These are phyloP conservation scores for Puccinia triticina DNA, from an alignment of 1,284 basidiomycete genomes.

Conservation along the genomic window DNA sequence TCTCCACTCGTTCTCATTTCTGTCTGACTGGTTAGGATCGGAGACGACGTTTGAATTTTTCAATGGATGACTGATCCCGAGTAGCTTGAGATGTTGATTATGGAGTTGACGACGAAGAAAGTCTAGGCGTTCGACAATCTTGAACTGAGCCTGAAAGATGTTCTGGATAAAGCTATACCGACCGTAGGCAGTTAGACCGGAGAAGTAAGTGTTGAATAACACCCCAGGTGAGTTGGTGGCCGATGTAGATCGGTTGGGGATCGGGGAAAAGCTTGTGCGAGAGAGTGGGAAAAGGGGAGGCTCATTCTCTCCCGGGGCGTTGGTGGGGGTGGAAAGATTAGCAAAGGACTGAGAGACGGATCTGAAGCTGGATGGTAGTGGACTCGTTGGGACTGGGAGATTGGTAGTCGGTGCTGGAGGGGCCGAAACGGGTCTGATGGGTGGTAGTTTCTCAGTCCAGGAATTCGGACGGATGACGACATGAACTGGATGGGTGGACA, in stretches of 20 bases:
- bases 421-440: constrained; percentile 36
- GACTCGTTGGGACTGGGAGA: not conserved
- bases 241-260: not conserved
- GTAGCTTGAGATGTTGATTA: constrained; percentile 33
- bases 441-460: constrained; percentile 44
- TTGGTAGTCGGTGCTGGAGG: constrained; percentile 28
- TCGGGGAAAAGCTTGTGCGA: not conserved
- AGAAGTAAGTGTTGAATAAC: constrained; percentile 35
- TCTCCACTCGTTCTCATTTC: constrained; percentile 41
- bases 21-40: not conserved
- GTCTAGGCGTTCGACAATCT: constrained; percentile 36
- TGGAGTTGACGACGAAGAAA: constrained; percentile 37
- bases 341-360: not conserved
- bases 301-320: not conserved
- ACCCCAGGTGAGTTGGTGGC: constrained; percentile 23
- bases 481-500: constrained; percentile 44
- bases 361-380: constrained; percentile 13
- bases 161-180: constrained; percentile 40
- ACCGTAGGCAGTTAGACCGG: constrained; percentile 18
- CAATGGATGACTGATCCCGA: constrained; percentile 26
- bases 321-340: not conserved
- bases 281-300: not conserved
- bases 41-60: not conserved
- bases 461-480: constrained; percentile 49
- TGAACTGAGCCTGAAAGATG: constrained; percentile 44